Evolutionary conservation across 495 filamentous ascomycete genomes (phyloP), one percentile per base, ranked within the genome.

Genomic region (Penicillium crystallinum): DNA sequence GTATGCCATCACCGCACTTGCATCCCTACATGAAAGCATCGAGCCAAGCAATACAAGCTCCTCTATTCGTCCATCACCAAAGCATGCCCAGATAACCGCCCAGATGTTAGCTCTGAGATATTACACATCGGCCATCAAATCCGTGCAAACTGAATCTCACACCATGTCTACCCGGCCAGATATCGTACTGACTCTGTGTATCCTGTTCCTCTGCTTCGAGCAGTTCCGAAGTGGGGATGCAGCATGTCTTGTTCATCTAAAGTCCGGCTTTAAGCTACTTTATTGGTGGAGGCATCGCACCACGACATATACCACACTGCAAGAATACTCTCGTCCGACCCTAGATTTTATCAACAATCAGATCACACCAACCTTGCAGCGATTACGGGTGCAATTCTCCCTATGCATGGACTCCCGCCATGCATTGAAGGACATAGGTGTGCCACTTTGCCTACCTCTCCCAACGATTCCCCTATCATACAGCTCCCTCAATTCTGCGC

Each of bases 131-230:
- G 50, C 50, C 6, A 53, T 46, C 3, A 46, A 46, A 3, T 46
- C 41, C 4, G 34, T 53, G 6, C 33, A 33, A 10, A 45, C 19
- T 8, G 50, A 46, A 22, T 23, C 41, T 1, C 34, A 15, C 1
- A n/a, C 25, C 9, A 45, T 53, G 41, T 45, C 50, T 4, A 29
- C 34, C 4, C 9, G 23, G 9, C 50, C 50, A 2, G 50, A 53
- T 30, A 19, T 53, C 15, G 18, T 31, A 6, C 18, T 57, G 43
- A 31, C 18, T 12, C 30, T 57, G 1, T 57, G 55, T n/a, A 45
- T 57, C 10, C 38, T 57, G 4, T 57, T 57, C 11, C 42, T 57
- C 14, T 57, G 55, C 22, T 57, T 57, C 17, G 55, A 57, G 25
- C 55, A 57, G 30, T 49, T 57, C 15, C 44, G 49, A 40, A 57